These are phyloP conservation scores for Saussurea involucrata DNA, from an alignment of 129 eudicot genomes.

Conservation along the genomic window DNA sequence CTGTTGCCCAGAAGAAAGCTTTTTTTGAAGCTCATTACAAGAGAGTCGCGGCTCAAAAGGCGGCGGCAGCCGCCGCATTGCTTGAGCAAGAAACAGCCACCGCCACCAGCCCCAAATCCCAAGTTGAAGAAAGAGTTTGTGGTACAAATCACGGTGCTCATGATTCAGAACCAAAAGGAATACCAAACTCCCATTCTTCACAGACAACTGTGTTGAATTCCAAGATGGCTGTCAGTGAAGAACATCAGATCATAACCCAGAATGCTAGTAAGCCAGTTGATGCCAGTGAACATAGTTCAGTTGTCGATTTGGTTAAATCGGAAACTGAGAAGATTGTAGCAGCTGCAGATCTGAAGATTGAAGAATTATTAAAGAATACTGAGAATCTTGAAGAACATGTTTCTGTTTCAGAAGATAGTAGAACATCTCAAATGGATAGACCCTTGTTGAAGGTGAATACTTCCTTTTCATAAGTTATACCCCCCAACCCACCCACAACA, in stretches of 20 bases:
- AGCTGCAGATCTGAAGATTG: slow-evolving; percentile 14
- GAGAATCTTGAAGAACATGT: slow-evolving; percentile 30
- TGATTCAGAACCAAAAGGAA: slow-evolving; percentile 21
- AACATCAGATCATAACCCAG: slow-evolving; percentile 12
- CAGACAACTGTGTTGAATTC: neutral
- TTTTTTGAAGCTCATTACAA: slow-evolving; percentile 96
- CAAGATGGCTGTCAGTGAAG: slow-evolving; percentile 11
- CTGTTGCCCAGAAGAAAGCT: slow-evolving; percentile 92
- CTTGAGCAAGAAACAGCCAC: slow-evolving; percentile 60
- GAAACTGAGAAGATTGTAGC: slow-evolving; percentile 1
- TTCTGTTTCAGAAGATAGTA: slow-evolving; percentile 43
- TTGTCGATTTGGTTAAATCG: slow-evolving; percentile 2
- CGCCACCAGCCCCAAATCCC: slow-evolving; percentile 14
- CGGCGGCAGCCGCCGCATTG: slow-evolving; percentile 53
- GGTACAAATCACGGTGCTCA: slow-evolving; percentile 19
- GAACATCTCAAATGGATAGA: slow-evolving; percentile 40
- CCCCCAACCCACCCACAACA: neutral
- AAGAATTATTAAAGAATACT: slow-evolving; percentile 12
- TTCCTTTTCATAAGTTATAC: neutral
- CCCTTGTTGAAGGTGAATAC: slow-evolving; percentile 52
- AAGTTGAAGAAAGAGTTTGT: slow-evolving; percentile 20
- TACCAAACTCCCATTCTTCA: slow-evolving; percentile 6
- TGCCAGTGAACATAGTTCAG: slow-evolving; percentile 8
- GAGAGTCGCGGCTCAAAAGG: slow-evolving; percentile 78
- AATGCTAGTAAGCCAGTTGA: slow-evolving; percentile 9